These are phyloP conservation scores for Alternaria burnsii DNA, from an alignment of 2,329 filamentous ascomycete genomes.

Conservation along the genomic window DNA sequence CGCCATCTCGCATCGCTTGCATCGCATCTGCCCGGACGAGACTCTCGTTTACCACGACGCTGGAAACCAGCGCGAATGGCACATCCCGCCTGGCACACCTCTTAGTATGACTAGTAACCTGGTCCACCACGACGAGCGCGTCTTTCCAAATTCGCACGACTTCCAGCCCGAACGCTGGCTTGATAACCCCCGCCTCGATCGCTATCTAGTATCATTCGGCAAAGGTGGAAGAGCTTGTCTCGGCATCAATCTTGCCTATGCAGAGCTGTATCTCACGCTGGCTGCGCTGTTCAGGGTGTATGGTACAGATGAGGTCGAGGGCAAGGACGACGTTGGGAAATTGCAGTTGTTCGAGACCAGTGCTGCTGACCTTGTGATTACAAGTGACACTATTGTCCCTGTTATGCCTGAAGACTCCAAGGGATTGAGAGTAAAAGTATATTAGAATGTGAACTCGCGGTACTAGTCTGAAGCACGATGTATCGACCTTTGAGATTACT, in stretches of 20 bases:
- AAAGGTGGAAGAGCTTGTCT: slow-evolving; percentile 34
- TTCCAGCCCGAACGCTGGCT: slow-evolving; percentile 10
- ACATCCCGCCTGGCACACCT: background rate
- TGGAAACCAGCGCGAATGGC: background rate
- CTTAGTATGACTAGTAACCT: background rate
- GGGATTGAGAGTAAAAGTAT: slow-evolving; percentile 1
- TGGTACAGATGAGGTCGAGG: background rate
- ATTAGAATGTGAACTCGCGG: background rate
- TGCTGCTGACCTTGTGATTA: slow-evolving; percentile 3
- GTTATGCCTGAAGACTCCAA: slow-evolving; percentile 7
- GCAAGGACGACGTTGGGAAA: slow-evolving; percentile 5
- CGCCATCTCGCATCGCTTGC: background rate
- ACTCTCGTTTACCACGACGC: background rate
- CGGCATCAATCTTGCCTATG: slow-evolving; percentile 22
- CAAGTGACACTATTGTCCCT: slow-evolving; percentile 3
- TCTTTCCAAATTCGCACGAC: background rate
- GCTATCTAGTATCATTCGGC: slow-evolving; percentile 29
- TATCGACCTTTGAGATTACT: background rate
- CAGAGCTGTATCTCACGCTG: slow-evolving; percentile 5
- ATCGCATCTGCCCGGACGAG: background rate
- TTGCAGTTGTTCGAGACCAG: slow-evolving; percentile 10
- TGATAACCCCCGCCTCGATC: slow-evolving; percentile 13
- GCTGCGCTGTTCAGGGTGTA: slow-evolving; percentile 2
- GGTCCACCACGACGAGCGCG: background rate
- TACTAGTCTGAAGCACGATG: background rate